These are phyloP conservation scores for Leccinum pellstonianum DNA, from an alignment of 768 basidiomycete genomes.

Conservation along the genomic window DNA sequence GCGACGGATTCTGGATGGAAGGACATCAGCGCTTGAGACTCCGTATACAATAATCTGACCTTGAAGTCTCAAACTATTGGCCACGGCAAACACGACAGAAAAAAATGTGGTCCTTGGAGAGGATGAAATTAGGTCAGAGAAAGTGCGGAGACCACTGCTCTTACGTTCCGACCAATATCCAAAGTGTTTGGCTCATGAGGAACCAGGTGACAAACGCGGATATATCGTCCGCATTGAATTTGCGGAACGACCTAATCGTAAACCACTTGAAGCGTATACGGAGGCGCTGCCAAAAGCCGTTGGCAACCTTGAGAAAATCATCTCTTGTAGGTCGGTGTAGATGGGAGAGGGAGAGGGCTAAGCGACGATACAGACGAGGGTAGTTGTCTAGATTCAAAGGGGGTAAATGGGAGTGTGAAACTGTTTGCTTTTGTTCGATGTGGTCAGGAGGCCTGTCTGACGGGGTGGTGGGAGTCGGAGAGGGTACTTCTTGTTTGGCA, in stretches of 20 bases:
- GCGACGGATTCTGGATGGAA: constrained; percentile 71
- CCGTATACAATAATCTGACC: constrained; percentile 40
- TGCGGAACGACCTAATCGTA: constrained; percentile 90
- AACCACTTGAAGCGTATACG: constrained; percentile 97
- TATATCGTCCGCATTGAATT: constrained; percentile 95
- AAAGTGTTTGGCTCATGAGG: constrained; percentile 90
- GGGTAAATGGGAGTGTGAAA: constrained; percentile 17
- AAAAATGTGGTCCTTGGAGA: constrained; percentile 83
- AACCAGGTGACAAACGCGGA: constrained; percentile 97
- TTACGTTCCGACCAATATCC: constrained; percentile 86
- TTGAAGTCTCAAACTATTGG: constrained; percentile 85
- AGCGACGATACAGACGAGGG: constrained; percentile 75
- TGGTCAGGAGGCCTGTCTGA: constrained; percentile 9
- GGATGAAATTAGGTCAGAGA: constrained; percentile 4
- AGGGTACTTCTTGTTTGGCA: constrained; percentile 3
- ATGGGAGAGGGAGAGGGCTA: constrained; percentile 76
- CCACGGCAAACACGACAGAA: constrained; percentile 85
- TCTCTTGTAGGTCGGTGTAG: constrained; percentile 81
- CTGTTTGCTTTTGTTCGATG: constrained; percentile 9
- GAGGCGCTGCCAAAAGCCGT: constrained; percentile 86
- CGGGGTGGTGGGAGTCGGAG: background rate
- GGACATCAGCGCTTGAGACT: constrained; percentile 4
- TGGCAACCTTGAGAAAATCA: constrained; percentile 83
- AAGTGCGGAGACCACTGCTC: background rate
- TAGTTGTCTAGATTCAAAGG: constrained; percentile 62